These are phyloP conservation scores for Diaporthe destruens DNA, from an alignment of 2,329 filamentous ascomycete genomes.

Conservation along the genomic window DNA sequence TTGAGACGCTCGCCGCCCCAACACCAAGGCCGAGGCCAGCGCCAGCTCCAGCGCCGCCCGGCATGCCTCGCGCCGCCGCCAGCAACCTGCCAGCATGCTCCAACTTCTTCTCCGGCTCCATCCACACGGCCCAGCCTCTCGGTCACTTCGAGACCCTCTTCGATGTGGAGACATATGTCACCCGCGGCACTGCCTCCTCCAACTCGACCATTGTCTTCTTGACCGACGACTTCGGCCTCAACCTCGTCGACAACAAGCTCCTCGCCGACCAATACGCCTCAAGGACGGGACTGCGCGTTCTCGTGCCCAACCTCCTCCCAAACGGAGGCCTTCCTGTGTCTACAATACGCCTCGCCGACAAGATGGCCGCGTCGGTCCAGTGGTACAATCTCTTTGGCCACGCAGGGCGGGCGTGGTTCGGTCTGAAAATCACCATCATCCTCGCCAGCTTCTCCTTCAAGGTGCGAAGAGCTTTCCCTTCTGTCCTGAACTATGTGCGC, in stretches of 20 bases:
- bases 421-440: constrained; percentile 10
- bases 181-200: constrained; percentile 26
- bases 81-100: constrained; percentile 10
- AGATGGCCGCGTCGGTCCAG: constrained; percentile 32
- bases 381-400: constrained; percentile 37
- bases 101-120: constrained; percentile 38
- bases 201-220: constrained; percentile 43
- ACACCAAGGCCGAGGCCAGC: background rate
- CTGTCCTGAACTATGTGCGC: constrained; percentile 49
- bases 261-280: constrained; percentile 43
- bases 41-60: constrained; percentile 4
- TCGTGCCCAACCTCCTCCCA: constrained; percentile 47
- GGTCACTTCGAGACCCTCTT: constrained; percentile 39
- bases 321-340: constrained; percentile 42
- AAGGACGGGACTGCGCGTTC: constrained; percentile 45
- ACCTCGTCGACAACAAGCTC: constrained; percentile 44
- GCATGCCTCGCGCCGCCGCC: background rate
- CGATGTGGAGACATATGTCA: constrained; percentile 40
- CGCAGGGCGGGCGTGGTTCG: constrained; percentile 18
- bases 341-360: constrained; percentile 42
- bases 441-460: constrained; percentile 33
- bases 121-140: constrained; percentile 34
- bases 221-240: constrained; percentile 43
- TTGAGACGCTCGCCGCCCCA: constrained; percentile 23
- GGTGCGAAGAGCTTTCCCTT: constrained; percentile 44